Evolutionary conservation across 352 stramenopile genomes (phyloP), one percentile per base, ranked within the genome.

Genomic region (Blastocystis sp.): DNA sequence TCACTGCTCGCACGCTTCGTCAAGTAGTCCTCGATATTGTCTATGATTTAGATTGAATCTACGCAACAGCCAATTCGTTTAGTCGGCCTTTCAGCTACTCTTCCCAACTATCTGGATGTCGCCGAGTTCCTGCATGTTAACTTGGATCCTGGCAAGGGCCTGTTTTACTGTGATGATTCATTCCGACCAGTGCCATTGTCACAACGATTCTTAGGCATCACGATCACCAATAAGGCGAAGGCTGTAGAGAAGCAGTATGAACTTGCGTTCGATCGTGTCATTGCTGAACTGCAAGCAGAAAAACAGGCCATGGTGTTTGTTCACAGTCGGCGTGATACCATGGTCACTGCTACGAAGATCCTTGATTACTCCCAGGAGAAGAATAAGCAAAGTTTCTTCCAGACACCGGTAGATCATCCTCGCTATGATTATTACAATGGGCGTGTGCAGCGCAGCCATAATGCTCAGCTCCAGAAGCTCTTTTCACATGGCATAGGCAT

Each of bases 281-380:
- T 92, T 8, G 93, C 95, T 70, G 92, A 93, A 11, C 90, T 96
- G 54, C 88, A 91, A 75, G 90, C 92, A 56, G 94, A 93, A 3
- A 93, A 98, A 90, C 95, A 97, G 91, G 94, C 98, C 2, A 99
- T 99, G 98, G 96, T 99, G 8, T 99, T 99, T 93, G 97, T 99
- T 7, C 97, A 99, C 91, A 98, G 95, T 18, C 95, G 98, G 45
- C 98, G 99, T 90, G 97, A 98, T 69, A 99, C 98, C 0, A 94
- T 95, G 26, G 94, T 94, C 45, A 99, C 98, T 16, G 97, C 97
- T 81, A 94, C 93, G 50, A 95, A 94, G 5, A 93, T 99, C 8
- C 92, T 96, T 8, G 95, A 98, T 76, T 92, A 95, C 18, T 94
- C 96, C 13, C 73, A 90, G 8, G 90, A 91, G 34, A 88, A 92